Conservation (phyloP, 352 stramenopile genomes). For the Phytophthora hibernalis region DNA sequence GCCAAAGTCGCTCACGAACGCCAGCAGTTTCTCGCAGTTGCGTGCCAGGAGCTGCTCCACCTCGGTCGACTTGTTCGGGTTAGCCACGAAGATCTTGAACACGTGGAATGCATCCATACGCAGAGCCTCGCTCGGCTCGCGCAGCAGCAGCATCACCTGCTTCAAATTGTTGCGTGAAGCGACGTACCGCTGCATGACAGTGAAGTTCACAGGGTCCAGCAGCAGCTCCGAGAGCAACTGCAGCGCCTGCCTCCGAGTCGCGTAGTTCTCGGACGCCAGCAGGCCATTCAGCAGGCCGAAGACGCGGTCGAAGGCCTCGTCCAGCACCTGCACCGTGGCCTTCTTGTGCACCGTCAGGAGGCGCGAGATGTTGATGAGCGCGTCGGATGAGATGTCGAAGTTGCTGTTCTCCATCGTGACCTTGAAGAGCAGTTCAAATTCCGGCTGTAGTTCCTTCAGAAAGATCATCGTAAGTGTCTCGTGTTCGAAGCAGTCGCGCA, state of each 20-base stretch:
- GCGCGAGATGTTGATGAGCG: constrained; percentile 81
- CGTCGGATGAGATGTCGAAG: constrained; percentile 87
- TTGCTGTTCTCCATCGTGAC: constrained; percentile 81
- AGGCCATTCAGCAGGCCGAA: constrained; percentile 74
- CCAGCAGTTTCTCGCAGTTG: constrained; percentile 80
- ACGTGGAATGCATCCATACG: constrained; percentile 88
- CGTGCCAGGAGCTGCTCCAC: constrained; percentile 76
- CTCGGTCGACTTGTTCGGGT: constrained; percentile 81
- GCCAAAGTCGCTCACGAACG: constrained; percentile 81
- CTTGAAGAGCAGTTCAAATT: constrained; percentile 76
- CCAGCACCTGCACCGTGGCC: constrained; percentile 54
- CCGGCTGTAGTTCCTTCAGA: constrained; percentile 57
- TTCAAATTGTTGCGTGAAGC: constrained; percentile 74
- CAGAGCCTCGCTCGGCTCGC: constrained; percentile 76
- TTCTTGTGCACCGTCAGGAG: constrained; percentile 74
- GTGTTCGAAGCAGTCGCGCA: constrained; percentile 83
- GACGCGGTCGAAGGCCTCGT: constrained; percentile 69
- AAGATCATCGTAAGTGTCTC: constrained; percentile 68
- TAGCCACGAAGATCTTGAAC: constrained; percentile 91
- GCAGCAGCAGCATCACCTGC: constrained; percentile 77
- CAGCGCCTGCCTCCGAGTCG: constrained; percentile 74
- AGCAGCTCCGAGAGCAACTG: constrained; percentile 79
- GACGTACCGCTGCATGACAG: constrained; percentile 83
- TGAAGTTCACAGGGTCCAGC: constrained; percentile 78
- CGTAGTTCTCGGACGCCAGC: constrained; percentile 73